These are phyloP conservation scores for Xylogone sp. DNA, from an alignment of 2,329 filamentous ascomycete genomes.

Conservation along the genomic window DNA sequence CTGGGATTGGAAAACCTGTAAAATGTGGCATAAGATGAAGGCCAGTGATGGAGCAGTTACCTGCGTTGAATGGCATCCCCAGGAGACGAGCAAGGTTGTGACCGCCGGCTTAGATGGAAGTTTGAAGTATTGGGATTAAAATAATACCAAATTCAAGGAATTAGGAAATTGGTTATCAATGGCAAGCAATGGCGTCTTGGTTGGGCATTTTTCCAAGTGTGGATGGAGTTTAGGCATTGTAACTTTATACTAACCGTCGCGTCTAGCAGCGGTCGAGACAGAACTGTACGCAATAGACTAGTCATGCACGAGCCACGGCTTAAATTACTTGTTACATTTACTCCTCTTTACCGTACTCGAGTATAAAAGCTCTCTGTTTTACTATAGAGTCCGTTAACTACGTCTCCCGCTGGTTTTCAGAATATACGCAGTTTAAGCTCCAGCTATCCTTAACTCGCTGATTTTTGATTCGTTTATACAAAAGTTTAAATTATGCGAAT, in stretches of 20 bases:
- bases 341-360: too few species aligned
- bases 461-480: too few species aligned
- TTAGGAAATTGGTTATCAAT: conserved; percentile 1
- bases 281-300: too few species aligned
- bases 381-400: too few species aligned
- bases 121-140: conserved; percentile 89
- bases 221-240: neutral
- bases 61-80: conserved; percentile 93
- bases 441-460: too few species aligned
- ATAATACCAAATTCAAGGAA: conserved; percentile 35
- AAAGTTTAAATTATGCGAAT: too few species aligned
- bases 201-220: neutral
- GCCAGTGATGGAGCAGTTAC: conserved; percentile 81
- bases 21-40: conserved; percentile 96
- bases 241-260: neutral
- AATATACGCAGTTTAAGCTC: too few species aligned
- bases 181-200: neutral
- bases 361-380: too few species aligned
- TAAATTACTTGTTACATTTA: too few species aligned
- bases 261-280: too few species aligned
- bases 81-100: conserved; percentile 91
- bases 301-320: too few species aligned
- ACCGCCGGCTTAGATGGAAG: conserved; percentile 86
- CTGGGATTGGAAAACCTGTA: conserved; percentile 99
- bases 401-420: too few species aligned